These are phyloP conservation scores for Fusarium fujikuroi DNA, from an alignment of 2,329 filamentous ascomycete genomes.

Conservation along the genomic window DNA sequence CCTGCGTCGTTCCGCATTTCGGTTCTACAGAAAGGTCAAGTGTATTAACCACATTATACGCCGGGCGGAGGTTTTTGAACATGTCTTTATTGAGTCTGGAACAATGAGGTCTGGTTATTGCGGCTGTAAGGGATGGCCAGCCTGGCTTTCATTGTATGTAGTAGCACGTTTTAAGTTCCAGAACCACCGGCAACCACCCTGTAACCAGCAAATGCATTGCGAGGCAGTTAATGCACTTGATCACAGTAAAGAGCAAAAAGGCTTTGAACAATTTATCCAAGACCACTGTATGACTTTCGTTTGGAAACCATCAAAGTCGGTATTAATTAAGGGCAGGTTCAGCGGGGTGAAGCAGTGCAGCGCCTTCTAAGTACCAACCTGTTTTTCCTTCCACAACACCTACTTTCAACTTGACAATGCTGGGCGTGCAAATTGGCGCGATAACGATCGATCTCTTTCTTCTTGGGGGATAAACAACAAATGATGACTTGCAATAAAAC, in stretches of 20 bases:
- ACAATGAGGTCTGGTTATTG: not conserved
- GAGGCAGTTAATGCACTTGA: not conserved
- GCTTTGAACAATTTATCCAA: too few species aligned
- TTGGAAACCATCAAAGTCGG: too few species aligned
- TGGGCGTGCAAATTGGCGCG: not conserved
- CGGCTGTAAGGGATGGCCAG: too few species aligned
- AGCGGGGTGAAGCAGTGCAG: not conserved
- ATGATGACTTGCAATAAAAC: not conserved
- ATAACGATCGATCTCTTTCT: not conserved
- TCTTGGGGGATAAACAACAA: not conserved
- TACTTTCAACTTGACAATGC: not conserved
- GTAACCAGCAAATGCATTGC: too few species aligned
- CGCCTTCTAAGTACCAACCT: not conserved
- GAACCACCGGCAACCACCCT: not conserved
- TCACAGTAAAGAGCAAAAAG: not conserved
- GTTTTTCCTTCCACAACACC: not conserved
- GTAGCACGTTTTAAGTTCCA: not conserved
- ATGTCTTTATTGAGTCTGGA: not conserved
- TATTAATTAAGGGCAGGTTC: too few species aligned
- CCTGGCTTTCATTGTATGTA: not conserved
- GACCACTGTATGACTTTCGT: not conserved
- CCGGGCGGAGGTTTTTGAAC: not conserved
- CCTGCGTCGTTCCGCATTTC: not conserved
- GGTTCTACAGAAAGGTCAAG: not conserved
- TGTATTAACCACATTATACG: not conserved